Percentiles rank a stretch among this genome's conserved stretches.
These are phyloP conservation scores for Eragrostis tef DNA, from an alignment of 202 grass and related monocot species.

Conservation along the genomic window DNA sequence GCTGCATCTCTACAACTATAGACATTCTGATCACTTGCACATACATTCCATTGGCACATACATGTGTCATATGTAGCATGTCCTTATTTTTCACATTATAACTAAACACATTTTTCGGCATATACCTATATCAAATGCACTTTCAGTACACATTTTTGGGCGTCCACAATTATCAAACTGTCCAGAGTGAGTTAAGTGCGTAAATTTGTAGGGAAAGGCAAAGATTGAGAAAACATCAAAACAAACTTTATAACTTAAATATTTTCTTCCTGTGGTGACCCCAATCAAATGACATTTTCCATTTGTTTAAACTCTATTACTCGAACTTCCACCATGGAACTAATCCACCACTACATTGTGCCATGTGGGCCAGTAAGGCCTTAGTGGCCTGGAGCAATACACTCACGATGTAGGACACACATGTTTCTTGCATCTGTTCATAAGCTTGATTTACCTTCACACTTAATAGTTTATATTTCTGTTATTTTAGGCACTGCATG, in stretches of 20 bases:
- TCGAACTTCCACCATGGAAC: not conserved
- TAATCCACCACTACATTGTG: not conserved
- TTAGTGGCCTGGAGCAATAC: not conserved
- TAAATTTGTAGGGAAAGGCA: not conserved
- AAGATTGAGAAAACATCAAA: not conserved
- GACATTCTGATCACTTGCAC: conserved; percentile 18
- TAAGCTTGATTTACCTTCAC: no score
- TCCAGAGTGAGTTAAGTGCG: not conserved
- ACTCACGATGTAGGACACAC: not conserved
- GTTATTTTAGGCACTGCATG: not conserved
- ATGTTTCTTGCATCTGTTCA: conserved; percentile 10
- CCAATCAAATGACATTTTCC: not conserved
- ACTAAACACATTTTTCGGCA: not conserved
- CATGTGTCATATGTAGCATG: not conserved
- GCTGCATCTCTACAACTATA: conserved; percentile 13
- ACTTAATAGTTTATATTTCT: not conserved
- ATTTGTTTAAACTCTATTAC: not conserved
- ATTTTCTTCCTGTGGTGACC: not conserved
- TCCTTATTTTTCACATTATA: not conserved
- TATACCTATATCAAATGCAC: not conserved
- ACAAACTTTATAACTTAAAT: not conserved
- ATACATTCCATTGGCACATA: conserved; percentile 17
- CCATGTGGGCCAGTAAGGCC: not conserved
- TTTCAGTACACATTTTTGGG: not conserved
- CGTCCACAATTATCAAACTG: not conserved